Evolutionary conservation across 495 filamentous ascomycete genomes (phyloP).

Genomic region (Platismatia glauca): DNA sequence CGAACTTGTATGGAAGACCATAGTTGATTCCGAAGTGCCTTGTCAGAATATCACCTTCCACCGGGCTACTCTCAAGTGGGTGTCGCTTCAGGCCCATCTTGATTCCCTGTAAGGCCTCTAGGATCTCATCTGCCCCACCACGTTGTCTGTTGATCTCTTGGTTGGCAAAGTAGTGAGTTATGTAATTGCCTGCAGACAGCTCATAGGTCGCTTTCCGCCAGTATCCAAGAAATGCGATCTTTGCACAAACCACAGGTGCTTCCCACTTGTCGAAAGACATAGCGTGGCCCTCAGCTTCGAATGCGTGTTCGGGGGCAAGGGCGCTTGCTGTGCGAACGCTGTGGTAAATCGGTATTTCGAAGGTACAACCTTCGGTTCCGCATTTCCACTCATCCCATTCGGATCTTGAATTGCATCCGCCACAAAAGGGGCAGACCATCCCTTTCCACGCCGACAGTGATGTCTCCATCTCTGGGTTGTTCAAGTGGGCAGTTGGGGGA

Average conservation of each 20-base stretch:
- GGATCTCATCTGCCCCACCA: neutral
- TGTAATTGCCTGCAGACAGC: neutral
- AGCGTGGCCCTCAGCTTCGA: neutral
- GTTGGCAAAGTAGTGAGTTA: neutral
- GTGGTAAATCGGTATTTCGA: neutral
- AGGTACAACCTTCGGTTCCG: neutral
- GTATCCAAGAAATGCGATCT: neutral
- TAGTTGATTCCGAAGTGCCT: neutral
- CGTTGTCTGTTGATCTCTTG: neutral
- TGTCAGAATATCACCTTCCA: neutral
- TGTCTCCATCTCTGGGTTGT: neutral
- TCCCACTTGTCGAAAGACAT: neutral
- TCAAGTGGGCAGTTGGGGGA: neutral
- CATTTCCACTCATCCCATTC: conserved; percentile 1
- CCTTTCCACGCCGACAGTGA: neutral
- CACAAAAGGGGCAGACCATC: neutral
- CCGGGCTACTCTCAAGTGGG: neutral
- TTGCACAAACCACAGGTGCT: neutral
- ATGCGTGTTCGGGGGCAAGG: neutral
- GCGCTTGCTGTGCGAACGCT: neutral
- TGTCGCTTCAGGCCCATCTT: neutral
- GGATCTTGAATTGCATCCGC: neutral
- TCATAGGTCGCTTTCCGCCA: neutral
- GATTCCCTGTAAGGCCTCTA: neutral
- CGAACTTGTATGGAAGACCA: neutral